Conservation (phyloP, 2,329 filamentous ascomycete species). For the Hortaea sp. region DNA sequence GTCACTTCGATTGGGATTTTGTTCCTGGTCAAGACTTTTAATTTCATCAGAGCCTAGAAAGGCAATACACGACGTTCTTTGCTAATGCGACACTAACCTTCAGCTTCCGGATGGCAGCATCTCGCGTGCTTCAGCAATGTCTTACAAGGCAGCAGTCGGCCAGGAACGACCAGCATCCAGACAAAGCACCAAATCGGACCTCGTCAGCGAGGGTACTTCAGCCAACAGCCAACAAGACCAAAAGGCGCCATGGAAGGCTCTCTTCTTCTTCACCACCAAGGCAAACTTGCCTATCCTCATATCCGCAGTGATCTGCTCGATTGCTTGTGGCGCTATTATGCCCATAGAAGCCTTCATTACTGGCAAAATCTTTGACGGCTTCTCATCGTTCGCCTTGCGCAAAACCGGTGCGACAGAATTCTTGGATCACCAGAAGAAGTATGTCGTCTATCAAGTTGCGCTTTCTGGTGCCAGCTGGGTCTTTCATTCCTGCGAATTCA, state of each 20-base stretch:
- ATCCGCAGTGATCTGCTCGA: constrained; percentile 46
- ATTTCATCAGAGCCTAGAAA: too few relatives aligned
- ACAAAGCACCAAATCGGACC: not conserved
- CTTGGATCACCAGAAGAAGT: constrained; percentile 45
- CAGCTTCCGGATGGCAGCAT: not conserved
- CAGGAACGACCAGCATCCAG: not conserved
- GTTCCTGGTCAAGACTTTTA: not conserved
- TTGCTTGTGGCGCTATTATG: constrained; percentile 51
- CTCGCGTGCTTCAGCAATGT: not conserved
- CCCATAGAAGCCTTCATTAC: constrained; percentile 60
- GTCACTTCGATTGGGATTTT: not conserved
- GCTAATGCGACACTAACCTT: too few relatives aligned
- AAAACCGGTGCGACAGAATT: constrained; percentile 41
- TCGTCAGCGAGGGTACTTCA: not conserved
- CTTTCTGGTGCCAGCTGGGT: constrained; percentile 59
- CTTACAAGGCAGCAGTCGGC: not conserved
- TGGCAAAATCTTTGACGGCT: constrained; percentile 63
- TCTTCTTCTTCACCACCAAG: constrained; percentile 65
- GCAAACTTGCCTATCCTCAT: constrained; percentile 47
- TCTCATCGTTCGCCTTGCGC: constrained; percentile 56
- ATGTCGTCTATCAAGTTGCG: constrained; percentile 52
- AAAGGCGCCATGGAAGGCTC: constrained; percentile 36
- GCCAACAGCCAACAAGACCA: constrained; percentile 3
- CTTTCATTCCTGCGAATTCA: constrained; percentile 55
- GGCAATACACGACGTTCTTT: too few relatives aligned